Evolutionary conservation across 176 grass and related monocot species (phyloP).

Genomic region (Melocanna baccifera): DNA sequence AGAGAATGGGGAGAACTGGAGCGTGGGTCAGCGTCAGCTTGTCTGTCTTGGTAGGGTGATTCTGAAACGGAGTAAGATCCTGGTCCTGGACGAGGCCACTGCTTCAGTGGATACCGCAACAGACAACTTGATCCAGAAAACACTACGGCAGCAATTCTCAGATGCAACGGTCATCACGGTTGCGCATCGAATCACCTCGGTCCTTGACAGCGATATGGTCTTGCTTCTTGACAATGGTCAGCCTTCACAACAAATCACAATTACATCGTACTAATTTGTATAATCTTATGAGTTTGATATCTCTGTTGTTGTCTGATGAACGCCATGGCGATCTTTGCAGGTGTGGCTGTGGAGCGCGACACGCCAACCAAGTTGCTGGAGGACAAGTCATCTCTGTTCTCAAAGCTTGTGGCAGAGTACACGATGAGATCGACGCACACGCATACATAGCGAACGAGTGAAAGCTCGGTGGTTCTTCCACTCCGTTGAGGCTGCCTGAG

Average conservation of each 20-base stretch:
- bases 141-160: conserved; percentile 7
- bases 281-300: neutral
- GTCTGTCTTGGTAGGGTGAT: conserved; percentile 76
- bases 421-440: conserved; percentile 65
- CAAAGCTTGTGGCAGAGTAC: conserved; percentile 82
- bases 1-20: conserved; percentile 90
- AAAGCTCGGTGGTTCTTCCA: neutral
- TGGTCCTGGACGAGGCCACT: conserved; percentile 40
- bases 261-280: neutral
- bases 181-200: conserved; percentile 21
- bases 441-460: conserved; percentile 28
- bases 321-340: conserved; percentile 22
- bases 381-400: conserved; percentile 70
- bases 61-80: conserved; percentile 68
- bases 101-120: conserved; percentile 23
- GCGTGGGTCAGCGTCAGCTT: conserved; percentile 74
- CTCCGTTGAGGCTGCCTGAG: neutral
- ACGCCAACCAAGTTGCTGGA: conserved; percentile 62
- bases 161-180: conserved; percentile 20
- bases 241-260: neutral
- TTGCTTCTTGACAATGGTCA: conserved; percentile 30
- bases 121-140: conserved; percentile 23
- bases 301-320: neutral
- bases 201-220: conserved; percentile 29
- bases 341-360: conserved; percentile 64